These are phyloP conservation scores for Secale cereale DNA, from an alignment of 176 grass and related monocot genomes.

Conservation along the genomic window DNA sequence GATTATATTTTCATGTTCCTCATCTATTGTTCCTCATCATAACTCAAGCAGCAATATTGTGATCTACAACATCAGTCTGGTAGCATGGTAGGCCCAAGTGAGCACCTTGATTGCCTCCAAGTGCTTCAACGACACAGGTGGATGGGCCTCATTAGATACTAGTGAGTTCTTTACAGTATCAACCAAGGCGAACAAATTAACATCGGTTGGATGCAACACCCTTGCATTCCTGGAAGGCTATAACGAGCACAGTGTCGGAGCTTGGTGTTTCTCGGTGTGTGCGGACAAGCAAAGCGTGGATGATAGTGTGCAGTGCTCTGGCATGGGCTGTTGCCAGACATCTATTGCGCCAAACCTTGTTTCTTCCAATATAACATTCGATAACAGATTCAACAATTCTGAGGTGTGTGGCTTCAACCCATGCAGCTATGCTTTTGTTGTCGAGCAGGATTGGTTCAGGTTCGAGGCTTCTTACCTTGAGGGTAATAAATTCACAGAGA, in stretches of 20 bases:
- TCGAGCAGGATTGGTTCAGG: conserved; percentile 32
- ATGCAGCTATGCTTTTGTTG: conserved; percentile 40
- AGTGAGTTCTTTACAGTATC: not conserved
- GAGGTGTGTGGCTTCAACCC: conserved; percentile 10
- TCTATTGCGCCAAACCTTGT: conserved; percentile 23
- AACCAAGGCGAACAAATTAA: conserved; percentile 37
- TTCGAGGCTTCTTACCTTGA: conserved; percentile 31
- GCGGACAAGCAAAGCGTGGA: conserved; percentile 1
- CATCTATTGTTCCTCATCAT: no score
- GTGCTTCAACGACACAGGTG: not conserved
- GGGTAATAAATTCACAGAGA: conserved; percentile 2
- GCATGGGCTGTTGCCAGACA: conserved; percentile 49
- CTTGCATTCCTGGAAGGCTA: conserved; percentile 28
- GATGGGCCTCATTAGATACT: not conserved
- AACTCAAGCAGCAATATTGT: not conserved
- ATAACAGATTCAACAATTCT: conserved; percentile 18
- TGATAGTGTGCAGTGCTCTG: conserved; percentile 26
- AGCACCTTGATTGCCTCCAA: conserved; percentile 19
- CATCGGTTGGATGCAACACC: conserved; percentile 31
- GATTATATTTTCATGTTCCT: no score
- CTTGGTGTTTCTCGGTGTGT: conserved; percentile 35
- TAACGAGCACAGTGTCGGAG: not conserved
- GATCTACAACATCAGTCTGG: conserved; percentile 27
- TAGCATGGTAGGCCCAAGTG: not conserved
- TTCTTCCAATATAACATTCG: conserved; percentile 19